These are phyloP conservation scores for Amaranthus tricolor DNA, from an alignment of 179 eudicot genomes.

Conservation along the genomic window DNA sequence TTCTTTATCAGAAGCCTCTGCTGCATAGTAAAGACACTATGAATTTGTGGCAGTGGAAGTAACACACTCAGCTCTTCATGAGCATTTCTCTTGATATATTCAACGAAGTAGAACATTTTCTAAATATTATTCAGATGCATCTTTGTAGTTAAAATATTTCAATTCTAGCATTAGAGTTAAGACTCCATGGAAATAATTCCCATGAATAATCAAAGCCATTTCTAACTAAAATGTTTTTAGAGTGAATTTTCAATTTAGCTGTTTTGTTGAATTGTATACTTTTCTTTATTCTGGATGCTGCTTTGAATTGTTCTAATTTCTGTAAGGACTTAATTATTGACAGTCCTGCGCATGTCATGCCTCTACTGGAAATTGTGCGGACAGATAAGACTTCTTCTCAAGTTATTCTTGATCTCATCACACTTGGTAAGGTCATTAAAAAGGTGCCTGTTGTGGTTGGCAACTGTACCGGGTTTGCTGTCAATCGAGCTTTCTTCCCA, in stretches of 20 bases:
- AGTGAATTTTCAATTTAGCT: neutral
- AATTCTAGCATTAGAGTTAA: neutral
- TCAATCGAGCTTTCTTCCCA: slow-evolving; percentile 88
- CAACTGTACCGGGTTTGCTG: slow-evolving; percentile 95
- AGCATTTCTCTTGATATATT: neutral
- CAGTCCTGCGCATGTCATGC: slow-evolving; percentile 99
- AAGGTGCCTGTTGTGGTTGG: slow-evolving; percentile 96
- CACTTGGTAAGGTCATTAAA: slow-evolving; percentile 77
- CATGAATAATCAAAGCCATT: neutral
- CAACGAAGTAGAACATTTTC: neutral
- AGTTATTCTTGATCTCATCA: slow-evolving; percentile 79
- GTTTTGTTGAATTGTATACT: neutral
- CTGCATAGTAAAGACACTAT: neutral
- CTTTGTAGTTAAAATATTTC: neutral
- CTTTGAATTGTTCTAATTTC: slow-evolving; percentile 15
- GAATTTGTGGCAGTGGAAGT: slow-evolving; percentile 1
- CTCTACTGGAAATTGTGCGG: slow-evolving; percentile 92
- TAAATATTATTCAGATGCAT: slow-evolving; percentile 1
- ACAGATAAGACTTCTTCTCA: slow-evolving; percentile 91
- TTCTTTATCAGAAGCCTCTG: neutral
- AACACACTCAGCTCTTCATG: neutral
- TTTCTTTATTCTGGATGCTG: neutral
- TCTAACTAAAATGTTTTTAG: neutral
- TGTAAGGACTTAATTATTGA: slow-evolving; percentile 23
- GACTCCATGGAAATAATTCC: neutral